Base-by-base conservation (phyloP, 1,139 yeast species). In the Debaryomycetaceae sp. region DNA sequence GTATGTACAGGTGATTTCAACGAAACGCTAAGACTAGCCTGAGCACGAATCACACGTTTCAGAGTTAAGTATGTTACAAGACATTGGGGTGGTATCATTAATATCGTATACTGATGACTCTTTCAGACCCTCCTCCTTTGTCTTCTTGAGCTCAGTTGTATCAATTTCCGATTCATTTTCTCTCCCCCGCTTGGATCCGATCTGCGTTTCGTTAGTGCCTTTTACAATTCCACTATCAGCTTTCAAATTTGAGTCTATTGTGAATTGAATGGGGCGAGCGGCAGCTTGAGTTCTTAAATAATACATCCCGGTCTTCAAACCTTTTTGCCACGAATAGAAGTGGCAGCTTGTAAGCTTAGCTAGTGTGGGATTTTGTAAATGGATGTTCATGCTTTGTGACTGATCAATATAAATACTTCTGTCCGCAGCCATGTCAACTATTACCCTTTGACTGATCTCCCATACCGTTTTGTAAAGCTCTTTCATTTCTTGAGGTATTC, bases 181-280 rank as follows among this genome's bases (percentile, higher is more conserved):
- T 34, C 13, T 20, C 9, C 23, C 35, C 24, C 13, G 14, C 33
- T 20, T 37, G 13, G 13, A 24, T 38, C 37, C 13, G 31, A 37
- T 11, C 4, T 8, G 29, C 36, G 23, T 22, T 17, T 27, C 6
- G 11, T 11, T 4, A 41, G 24, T 42, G 45, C 24, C 49, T 41
- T 13, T 41, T 36, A 22, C 33, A 20, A 36, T 29, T 31, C 33
- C 44, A n/a, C 37, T 34, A 22, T 23, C 34, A 37, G 34, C 36
- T 9, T 33, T 23, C 8, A 45, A 56, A 2, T 50, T 47, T 1
- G 43, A 39, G 60, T 87, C 95, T 40, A 91, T 81, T 7, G 97
- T 91, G 62, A 89, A 91, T 69, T 90, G 95, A 55, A 91, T 91
- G 31, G 98, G 96, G 43, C 93, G 84, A 27, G 96, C 78, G 3